phyloP scores from a whole-genome alignment of 2,329 filamentous ascomycete species.

The Mycogone perniciosa region DNA sequence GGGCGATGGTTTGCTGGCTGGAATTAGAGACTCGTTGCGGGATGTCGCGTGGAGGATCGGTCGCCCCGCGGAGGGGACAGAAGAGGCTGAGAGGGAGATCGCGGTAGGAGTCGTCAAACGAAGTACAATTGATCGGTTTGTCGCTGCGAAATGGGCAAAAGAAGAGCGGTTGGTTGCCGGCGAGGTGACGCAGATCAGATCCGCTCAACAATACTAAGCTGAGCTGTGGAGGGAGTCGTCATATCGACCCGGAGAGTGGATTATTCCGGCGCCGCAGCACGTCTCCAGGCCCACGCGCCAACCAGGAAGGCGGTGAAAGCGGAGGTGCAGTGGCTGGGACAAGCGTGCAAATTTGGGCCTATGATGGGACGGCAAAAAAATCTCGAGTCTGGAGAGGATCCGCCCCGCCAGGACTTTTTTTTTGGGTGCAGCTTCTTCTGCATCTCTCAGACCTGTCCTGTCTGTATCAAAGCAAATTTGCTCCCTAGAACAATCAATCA shows the following conservation, averaged over 20 bases:
- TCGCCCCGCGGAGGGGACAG: too few species aligned
- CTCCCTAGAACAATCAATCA: too few species aligned
- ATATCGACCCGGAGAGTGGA: neutral
- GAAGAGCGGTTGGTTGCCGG: too few species aligned
- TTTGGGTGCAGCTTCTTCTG: constrained; percentile 7
- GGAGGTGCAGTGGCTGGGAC: neutral
- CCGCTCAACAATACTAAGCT: too few species aligned
- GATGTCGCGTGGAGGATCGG: constrained; percentile 2
- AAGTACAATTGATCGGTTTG: too few species aligned
- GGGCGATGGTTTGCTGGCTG: constrained; percentile 15
- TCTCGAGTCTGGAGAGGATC: constrained; percentile 13
- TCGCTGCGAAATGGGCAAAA: too few species aligned
- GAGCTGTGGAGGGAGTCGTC: neutral
- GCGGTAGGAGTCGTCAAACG: too few species aligned
- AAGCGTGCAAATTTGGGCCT: neutral
- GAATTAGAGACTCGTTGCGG: neutral
- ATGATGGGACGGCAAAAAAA: constrained; percentile 19
- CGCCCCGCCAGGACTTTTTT: constrained; percentile 16
- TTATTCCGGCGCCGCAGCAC: constrained; percentile 16
- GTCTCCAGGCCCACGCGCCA: neutral
- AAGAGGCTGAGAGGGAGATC: too few species aligned
- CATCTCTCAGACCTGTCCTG: constrained; percentile 1
- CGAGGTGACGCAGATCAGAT: too few species aligned
- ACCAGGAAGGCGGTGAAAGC: constrained; percentile 19
- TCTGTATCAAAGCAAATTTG: neutral